These are phyloP conservation scores for Psilocybe tampanensis DNA, from an alignment of 768 basidiomycete species.

Conservation along the genomic window DNA sequence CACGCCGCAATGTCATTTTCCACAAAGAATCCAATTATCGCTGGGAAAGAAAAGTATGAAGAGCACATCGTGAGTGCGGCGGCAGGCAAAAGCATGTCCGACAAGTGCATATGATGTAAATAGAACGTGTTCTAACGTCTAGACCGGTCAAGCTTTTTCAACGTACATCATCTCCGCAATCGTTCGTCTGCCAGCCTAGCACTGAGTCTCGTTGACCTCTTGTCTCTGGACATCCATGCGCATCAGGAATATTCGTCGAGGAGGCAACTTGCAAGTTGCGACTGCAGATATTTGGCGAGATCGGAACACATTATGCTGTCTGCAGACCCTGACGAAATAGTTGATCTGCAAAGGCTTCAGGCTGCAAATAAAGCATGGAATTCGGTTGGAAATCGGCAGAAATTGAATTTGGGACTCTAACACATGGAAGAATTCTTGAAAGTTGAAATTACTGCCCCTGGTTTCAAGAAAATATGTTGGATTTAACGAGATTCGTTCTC, in stretches of 20 bases:
- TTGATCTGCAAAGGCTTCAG: constrained; percentile 71
- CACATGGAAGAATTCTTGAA: constrained; percentile 85
- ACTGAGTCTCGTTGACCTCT: no score
- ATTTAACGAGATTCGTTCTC: constrained; percentile 59
- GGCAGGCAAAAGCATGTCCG: constrained; percentile 13
- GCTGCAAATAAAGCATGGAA: constrained; percentile 87
- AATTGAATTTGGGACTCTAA: constrained; percentile 83
- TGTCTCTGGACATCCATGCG: constrained; percentile 23
- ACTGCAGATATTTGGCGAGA: constrained; percentile 81
- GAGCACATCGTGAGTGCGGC: neutral
- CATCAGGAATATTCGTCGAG: no score
- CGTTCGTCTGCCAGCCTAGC: no score
- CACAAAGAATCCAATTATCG: constrained; percentile 2
- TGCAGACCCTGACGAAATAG: constrained; percentile 71
- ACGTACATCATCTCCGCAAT: no score
- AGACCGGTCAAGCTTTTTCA: no score
- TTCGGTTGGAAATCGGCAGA: constrained; percentile 91
- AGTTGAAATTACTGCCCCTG: constrained; percentile 57
- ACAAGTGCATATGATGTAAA: no score
- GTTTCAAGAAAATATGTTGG: constrained; percentile 74
- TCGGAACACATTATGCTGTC: constrained; percentile 85
- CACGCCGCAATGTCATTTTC: constrained; percentile 11
- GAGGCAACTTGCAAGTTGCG: no score
- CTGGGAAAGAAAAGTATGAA: constrained; percentile 8
- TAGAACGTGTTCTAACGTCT: neutral